Evolutionary conservation across 2,329 filamentous ascomycete species (phyloP).

Genomic region (Botrytis elliptica): DNA sequence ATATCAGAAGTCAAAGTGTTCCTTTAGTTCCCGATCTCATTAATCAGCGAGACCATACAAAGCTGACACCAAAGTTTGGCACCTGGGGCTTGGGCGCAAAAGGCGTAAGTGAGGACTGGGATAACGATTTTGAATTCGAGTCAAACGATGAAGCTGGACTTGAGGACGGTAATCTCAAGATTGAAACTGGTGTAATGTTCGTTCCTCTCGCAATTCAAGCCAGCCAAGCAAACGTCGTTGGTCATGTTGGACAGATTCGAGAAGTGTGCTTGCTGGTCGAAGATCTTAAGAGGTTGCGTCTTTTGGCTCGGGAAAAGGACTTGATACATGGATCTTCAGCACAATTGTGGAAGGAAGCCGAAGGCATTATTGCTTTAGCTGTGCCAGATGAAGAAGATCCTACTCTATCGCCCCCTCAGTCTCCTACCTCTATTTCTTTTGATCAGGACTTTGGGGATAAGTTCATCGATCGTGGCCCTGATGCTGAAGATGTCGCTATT

Average conservation of each 20-base stretch:
- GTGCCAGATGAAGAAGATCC: constrained; percentile 62
- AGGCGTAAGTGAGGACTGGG: constrained; percentile 82
- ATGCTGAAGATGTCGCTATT: constrained; percentile 46
- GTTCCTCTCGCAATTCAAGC: constrained; percentile 79
- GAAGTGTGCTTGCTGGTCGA: constrained; percentile 81
- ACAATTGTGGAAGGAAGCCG: constrained; percentile 73
- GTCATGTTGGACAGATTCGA: constrained; percentile 78
- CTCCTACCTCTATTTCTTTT: constrained; percentile 44
- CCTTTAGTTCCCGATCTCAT: constrained; percentile 65
- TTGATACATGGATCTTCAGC: constrained; percentile 60
- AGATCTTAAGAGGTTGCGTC: constrained; percentile 74
- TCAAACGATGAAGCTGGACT: constrained; percentile 40
- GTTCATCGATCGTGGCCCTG: constrained; percentile 44
- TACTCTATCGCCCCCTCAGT: constrained; percentile 34
- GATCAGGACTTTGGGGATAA: constrained; percentile 45
- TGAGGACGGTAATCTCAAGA: constrained; percentile 43
- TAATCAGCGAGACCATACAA: constrained; percentile 49
- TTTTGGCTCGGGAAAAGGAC: constrained; percentile 66
- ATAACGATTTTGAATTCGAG: constrained; percentile 80
- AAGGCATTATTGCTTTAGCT: constrained; percentile 84
- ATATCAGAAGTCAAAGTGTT: constrained; percentile 79
- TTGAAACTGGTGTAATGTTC: constrained; percentile 54
- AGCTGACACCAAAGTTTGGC: constrained; percentile 69
- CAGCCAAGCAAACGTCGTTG: constrained; percentile 77
- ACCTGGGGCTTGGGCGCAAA: constrained; percentile 82